phyloP scores from a whole-genome alignment of 176 grass and related monocot genomes.

The Aegilops bicornis region DNA sequence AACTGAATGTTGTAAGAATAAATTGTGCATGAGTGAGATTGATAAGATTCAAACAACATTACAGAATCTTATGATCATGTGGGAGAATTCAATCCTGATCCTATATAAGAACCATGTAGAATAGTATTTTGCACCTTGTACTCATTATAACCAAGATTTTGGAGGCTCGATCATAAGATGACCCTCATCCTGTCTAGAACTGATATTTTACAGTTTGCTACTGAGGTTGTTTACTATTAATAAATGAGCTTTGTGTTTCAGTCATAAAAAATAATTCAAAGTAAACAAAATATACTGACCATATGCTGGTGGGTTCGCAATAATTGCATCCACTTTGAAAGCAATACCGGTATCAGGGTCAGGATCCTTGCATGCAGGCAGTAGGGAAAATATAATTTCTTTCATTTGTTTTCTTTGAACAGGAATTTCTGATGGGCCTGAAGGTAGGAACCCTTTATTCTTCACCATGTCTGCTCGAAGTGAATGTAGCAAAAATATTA shows the following conservation, averaged over 20 bases:
- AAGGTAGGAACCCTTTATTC: constrained; percentile 97
- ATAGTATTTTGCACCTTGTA: background rate
- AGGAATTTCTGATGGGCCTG: constrained; percentile 81
- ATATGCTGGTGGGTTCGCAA: constrained; percentile 90
- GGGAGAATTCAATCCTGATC: background rate
- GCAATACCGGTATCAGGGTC: constrained; percentile 64
- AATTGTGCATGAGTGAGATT: background rate
- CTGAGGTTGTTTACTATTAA: background rate
- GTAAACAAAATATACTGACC: constrained; percentile 50
- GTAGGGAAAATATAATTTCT: constrained; percentile 93
- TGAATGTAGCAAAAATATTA: constrained; percentile 17
- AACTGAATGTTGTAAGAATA: background rate
- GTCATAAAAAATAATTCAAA: constrained; percentile 6
- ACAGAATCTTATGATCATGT: background rate
- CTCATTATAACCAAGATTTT: background rate
- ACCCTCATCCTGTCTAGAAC: background rate
- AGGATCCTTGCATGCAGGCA: constrained; percentile 68
- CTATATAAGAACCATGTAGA: background rate
- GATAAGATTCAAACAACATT: background rate
- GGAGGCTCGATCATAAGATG: background rate
- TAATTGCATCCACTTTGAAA: constrained; percentile 92
- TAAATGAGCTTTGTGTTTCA: background rate
- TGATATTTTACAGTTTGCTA: background rate
- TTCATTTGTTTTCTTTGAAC: constrained; percentile 93
- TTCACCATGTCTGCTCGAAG: constrained; percentile 88